Conservation (phyloP, 2,329 filamentous ascomycete genomes). For the Chaetothyriales sp. region DNA sequence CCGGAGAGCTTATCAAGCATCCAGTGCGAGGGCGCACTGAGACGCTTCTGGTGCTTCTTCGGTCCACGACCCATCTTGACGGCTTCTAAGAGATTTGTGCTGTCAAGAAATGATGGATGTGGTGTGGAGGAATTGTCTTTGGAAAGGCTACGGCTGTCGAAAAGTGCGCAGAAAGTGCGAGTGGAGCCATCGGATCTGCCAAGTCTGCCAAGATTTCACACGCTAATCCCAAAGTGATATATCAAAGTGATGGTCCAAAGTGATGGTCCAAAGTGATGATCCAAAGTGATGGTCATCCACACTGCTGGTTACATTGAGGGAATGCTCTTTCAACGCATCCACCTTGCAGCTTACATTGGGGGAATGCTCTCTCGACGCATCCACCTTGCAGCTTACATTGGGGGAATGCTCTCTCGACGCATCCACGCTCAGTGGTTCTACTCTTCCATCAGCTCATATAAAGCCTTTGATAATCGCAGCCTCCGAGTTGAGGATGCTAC, state of each 20-base stretch:
- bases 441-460: slow-evolving; percentile 32
- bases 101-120: neutral
- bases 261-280: too few relatives aligned
- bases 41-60: slow-evolving; percentile 99
- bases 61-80: slow-evolving; percentile 44
- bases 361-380: too few relatives aligned
- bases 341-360: too few relatives aligned
- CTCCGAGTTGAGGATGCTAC: slow-evolving; percentile 87
- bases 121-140: neutral
- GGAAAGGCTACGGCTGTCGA: neutral
- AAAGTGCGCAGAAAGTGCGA: neutral
- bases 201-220: neutral
- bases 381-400: too few relatives aligned
- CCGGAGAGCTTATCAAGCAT: slow-evolving; percentile 99
- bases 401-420: too few relatives aligned
- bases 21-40: slow-evolving; percentile 98
- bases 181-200: neutral
- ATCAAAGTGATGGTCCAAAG: too few relatives aligned
- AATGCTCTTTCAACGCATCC: too few relatives aligned
- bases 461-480: slow-evolving; percentile 82
- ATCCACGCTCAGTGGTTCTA: too few relatives aligned
- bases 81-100: neutral
- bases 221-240: neutral
- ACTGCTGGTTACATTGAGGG: too few relatives aligned
- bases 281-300: too few relatives aligned